Percentiles rank a stretch among this genome's conserved stretches.
phyloP scores from a whole-genome alignment of 179 eudicot genomes.

The Kewa caespitosa region DNA sequence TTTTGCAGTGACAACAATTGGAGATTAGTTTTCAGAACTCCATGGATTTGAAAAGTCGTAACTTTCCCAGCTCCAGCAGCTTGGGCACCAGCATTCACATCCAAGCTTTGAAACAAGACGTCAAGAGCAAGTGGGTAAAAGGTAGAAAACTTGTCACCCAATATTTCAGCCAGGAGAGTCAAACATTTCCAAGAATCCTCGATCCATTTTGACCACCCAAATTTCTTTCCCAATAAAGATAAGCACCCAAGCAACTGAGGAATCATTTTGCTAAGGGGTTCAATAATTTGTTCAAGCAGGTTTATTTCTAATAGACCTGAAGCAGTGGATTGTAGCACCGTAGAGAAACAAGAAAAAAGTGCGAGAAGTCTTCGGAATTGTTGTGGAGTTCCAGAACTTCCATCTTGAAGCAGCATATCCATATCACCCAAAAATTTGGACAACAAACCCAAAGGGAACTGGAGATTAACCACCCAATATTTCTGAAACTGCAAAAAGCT shows the following conservation, averaged over 20 bases:
- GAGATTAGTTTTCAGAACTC: conserved; percentile 93
- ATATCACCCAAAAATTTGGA: conserved; percentile 93
- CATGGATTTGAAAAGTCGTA: conserved; percentile 82
- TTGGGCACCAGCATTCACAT: conserved; percentile 30
- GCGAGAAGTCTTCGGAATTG: conserved; percentile 82
- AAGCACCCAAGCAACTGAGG: conserved; percentile 71
- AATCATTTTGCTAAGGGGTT: conserved; percentile 77
- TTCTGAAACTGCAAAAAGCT: conserved; percentile 95
- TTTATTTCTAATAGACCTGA: conserved; percentile 88
- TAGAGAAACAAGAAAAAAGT: conserved; percentile 78
- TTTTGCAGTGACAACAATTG: conserved; percentile 90
- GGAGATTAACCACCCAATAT: conserved; percentile 85
- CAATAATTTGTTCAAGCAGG: conserved; percentile 73
- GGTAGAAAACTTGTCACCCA: conserved; percentile 67
- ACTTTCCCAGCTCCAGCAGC: conserved; percentile 35
- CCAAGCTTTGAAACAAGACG: conserved; percentile 75
- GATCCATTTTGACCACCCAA: conserved; percentile 93
- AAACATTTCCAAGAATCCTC: conserved; percentile 93
- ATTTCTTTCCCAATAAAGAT: conserved; percentile 76
- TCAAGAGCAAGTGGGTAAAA: conserved; percentile 74
- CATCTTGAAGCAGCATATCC: conserved; percentile 92
- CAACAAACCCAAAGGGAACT: conserved; percentile 80
- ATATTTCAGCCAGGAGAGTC: conserved; percentile 95
- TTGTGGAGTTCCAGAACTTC: conserved; percentile 76
- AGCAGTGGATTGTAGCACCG: conserved; percentile 85